These are phyloP conservation scores for Suillus placidus DNA, from an alignment of 768 basidiomycete genomes.

Conservation along the genomic window DNA sequence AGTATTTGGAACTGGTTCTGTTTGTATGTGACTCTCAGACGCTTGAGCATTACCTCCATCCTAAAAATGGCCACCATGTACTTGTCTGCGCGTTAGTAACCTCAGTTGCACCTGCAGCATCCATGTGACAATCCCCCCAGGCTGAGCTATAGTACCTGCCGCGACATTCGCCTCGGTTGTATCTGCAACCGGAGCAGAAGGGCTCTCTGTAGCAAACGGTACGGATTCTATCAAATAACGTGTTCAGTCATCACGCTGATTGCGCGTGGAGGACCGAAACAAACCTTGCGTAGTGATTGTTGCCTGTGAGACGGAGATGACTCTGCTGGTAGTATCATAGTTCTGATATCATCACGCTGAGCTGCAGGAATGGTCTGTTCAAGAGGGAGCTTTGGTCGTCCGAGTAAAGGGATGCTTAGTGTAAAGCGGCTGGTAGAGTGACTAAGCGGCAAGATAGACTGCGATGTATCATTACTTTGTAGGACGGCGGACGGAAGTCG, in stretches of 20 bases:
- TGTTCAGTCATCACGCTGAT: neutral
- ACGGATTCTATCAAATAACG: constrained; percentile 3
- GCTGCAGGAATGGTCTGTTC: constrained; percentile 30
- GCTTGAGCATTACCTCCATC: constrained; percentile 37
- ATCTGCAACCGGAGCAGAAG: constrained; percentile 3
- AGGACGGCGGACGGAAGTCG: constrained; percentile 15
- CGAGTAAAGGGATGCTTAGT: constrained; percentile 52
- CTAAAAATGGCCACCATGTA: constrained; percentile 55
- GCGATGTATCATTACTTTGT: constrained; percentile 12
- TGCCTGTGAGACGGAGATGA: constrained; percentile 5
- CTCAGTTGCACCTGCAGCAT: constrained; percentile 12
- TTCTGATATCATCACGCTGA: constrained; percentile 14
- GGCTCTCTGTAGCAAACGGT: neutral
- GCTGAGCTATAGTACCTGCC: constrained; percentile 10
- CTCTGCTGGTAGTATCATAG: neutral
- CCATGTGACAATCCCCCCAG: constrained; percentile 20
- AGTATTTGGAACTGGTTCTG: constrained; percentile 4
- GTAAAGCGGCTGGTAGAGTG: constrained; percentile 48
- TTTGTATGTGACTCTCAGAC: constrained; percentile 7
- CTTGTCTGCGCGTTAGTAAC: constrained; percentile 15
- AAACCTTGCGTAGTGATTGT: constrained; percentile 21
- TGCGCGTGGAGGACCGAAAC: constrained; percentile 5
- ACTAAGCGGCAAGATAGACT: constrained; percentile 31
- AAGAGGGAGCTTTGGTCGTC: constrained; percentile 47
- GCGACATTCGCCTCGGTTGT: constrained; percentile 7